Evolutionary conservation across 768 basidiomycete species (phyloP), one percentile per base, ranked within the genome.

Genomic region (Xanthoconium stramineum): DNA sequence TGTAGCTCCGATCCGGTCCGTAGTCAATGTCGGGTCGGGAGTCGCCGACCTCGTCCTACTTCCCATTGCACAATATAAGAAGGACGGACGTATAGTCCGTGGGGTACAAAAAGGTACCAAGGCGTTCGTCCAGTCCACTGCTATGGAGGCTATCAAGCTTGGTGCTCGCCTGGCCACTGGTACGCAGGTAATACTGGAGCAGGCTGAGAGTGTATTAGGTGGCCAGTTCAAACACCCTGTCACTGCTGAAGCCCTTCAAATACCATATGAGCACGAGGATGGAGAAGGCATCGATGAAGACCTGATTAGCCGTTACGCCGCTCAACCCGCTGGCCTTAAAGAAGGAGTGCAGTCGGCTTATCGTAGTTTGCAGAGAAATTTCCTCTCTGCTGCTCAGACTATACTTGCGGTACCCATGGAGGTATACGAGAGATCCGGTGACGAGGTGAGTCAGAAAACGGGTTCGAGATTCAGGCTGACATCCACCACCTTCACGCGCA

Each of bases 401-500:
- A 98, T 99, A 58, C 80, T 99, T 37, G 96, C 97, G 1, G 93
- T 99, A 1, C 97, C 97, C 1, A 98, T 98, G 96, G 97, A 98
- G 71, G 94, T 98, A 12, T 96, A 98, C 63, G 97, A 99, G 72
- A 80, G 90, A 57, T 90, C 94, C 11, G 92, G 93, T 9, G 89
- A 87, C 54, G 91, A 97, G 82, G 95, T 89, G 62, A 64, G 81
- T 75, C 19, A 42, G 11, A 24, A 36, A 40, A 8, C 1, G 15
- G 14, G 5, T 33, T 48, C 3, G 29, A 56, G 24, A n/a, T 45
- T 15, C 12, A 28, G 12, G 29, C 17, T 49, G 13, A 36, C 35
- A 19, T 29, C 47, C 20, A 33, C 11, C 19, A 28, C 35, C 10
- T 56, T 53, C 14, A 50, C 51, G 9, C 50, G 2, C 66, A 98